A percentile compares a stretch with the other conserved stretches of the same genome.
Conservation (phyloP, 2,329 filamentous ascomycete genomes). For the Pseudocercospora crystallina region DNA sequence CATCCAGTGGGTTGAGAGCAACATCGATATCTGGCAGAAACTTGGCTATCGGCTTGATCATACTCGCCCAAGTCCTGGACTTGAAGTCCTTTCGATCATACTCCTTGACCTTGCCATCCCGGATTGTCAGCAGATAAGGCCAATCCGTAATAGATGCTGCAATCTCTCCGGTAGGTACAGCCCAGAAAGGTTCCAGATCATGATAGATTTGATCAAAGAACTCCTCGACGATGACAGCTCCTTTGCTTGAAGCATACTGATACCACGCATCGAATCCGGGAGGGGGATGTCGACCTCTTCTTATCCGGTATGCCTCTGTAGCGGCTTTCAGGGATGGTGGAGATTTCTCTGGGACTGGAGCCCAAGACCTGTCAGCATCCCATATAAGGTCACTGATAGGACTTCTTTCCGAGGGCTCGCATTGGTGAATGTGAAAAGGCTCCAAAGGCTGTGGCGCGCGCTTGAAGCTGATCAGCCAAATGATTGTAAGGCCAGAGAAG, state of each 20-base stretch:
- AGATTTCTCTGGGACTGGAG: too few relatives aligned
- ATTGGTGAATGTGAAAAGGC: too few relatives aligned
- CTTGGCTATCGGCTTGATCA: not conserved
- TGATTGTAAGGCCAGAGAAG: too few relatives aligned
- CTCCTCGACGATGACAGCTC: constrained; percentile 45
- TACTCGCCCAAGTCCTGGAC: too few relatives aligned
- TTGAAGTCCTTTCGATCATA: too few relatives aligned
- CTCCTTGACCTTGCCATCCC: not conserved
- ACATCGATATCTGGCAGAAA: constrained; percentile 24
- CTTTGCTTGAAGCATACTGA: constrained; percentile 38
- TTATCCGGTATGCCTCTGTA: not conserved
- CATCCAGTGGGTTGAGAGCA: constrained; percentile 43
- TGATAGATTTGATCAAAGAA: constrained; percentile 51
- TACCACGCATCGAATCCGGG: constrained; percentile 15
- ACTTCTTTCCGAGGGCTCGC: too few relatives aligned
- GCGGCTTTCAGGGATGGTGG: not conserved
- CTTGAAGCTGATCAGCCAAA: too few relatives aligned
- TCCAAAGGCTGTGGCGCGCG: too few relatives aligned
- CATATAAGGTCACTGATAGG: too few relatives aligned
- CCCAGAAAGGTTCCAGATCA: constrained; percentile 50
- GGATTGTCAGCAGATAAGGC: not conserved
- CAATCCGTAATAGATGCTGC: constrained; percentile 23
- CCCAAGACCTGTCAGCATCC: too few relatives aligned
- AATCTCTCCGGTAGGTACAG: constrained; percentile 37
- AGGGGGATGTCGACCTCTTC: constrained; percentile 5